Conservation (phyloP, 352 stramenopile species). For the Phytophthora ohioensis region DNA sequence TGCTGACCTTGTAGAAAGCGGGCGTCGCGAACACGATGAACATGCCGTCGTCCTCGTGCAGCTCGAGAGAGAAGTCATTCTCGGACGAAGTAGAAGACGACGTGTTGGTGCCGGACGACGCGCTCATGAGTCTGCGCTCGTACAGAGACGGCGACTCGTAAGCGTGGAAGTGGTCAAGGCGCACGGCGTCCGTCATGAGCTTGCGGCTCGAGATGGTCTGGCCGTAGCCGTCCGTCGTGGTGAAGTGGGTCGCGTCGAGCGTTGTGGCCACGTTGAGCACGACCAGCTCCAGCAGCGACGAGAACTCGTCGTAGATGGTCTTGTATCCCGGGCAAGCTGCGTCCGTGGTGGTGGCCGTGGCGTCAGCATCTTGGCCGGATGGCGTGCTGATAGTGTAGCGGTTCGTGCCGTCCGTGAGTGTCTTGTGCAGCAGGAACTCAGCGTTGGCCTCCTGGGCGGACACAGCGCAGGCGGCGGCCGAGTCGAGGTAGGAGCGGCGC, state of each 20-base stretch:
- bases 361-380: constrained; percentile 50
- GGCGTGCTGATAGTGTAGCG: constrained; percentile 78
- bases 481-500: constrained; percentile 55
- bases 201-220: constrained; percentile 51
- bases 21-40: constrained; percentile 67
- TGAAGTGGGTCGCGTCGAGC: constrained; percentile 55
- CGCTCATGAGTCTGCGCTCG: constrained; percentile 27
- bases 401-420: constrained; percentile 65
- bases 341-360: constrained; percentile 39
- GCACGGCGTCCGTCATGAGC: constrained; percentile 61
- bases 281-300: constrained; percentile 54
- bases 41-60: constrained; percentile 70
- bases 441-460: constrained; percentile 34
- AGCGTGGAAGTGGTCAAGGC: constrained; percentile 71
- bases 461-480: constrained; percentile 62
- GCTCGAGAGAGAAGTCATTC: constrained; percentile 55
- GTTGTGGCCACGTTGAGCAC: constrained; percentile 53
- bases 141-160: constrained; percentile 49
- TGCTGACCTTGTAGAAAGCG: constrained; percentile 59
- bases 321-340: constrained; percentile 51
- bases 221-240: constrained; percentile 49
- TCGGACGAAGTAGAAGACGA: not conserved
- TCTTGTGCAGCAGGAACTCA: constrained; percentile 66
- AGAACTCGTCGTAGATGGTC: constrained; percentile 51
- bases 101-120: constrained; percentile 5